Evolutionary conservation across 768 basidiomycete species (phyloP).

Genomic region (Kwoniella sp.): DNA sequence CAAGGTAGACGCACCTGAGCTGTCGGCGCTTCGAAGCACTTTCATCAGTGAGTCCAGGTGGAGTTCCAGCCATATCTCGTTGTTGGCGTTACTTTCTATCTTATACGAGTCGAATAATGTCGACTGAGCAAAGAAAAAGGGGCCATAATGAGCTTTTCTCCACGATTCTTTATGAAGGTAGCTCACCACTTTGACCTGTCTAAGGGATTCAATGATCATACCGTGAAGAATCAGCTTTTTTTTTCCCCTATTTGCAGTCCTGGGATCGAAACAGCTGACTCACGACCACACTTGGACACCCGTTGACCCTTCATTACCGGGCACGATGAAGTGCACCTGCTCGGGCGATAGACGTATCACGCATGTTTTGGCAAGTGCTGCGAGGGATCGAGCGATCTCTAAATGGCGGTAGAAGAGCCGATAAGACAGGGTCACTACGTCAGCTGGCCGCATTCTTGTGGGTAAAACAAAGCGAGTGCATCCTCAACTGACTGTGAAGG

Average conservation of each 20-base stretch:
- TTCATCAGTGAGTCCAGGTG: conserved; percentile 50
- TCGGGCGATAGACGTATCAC: conserved; percentile 47
- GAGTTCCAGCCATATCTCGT: conserved; percentile 54
- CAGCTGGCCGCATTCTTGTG: conserved; percentile 5
- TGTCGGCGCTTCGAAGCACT: conserved; percentile 50
- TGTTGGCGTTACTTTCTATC: conserved; percentile 52
- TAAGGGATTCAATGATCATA: conserved; percentile 1
- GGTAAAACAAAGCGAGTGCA: not conserved
- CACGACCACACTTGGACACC: conserved; percentile 57
- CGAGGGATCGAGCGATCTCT: conserved; percentile 52
- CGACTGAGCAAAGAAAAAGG: conserved; percentile 18
- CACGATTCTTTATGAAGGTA: no score
- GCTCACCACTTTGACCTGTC: conserved; percentile 51
- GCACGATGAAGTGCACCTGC: conserved; percentile 53
- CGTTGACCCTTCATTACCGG: conserved; percentile 51
- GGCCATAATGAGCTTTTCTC: no score
- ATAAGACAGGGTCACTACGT: not conserved
- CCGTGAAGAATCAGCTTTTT: not conserved
- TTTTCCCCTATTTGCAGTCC: not conserved
- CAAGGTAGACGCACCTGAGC: conserved; percentile 38
- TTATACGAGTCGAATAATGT: conserved; percentile 51
- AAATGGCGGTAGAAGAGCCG: no score
- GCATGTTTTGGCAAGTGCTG: conserved; percentile 44
- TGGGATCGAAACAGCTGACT: conserved; percentile 20
- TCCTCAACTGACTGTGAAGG: conserved; percentile 47